Base-by-base conservation (phyloP, 805 yeast species). In the Spathaspora arborariae region DNA sequence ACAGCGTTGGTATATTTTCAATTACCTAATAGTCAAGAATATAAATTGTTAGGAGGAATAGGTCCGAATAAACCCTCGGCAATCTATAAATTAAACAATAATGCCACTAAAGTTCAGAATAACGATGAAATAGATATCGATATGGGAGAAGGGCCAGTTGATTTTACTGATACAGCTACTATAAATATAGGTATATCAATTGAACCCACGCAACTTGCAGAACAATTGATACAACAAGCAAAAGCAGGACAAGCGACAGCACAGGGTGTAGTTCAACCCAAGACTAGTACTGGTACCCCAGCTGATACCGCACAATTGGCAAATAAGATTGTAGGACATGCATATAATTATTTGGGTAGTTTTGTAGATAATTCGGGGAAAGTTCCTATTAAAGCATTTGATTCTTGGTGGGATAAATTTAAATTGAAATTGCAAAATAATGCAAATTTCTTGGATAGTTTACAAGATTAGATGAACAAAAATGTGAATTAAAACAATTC, bases 321-420 rank as follows among this genome's bases (percentile, higher is more conserved):
- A 1, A 88, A 86, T 51, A 88, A 87, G 60, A 89, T 94, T 47
- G 95, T 94, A 18, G 83, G 83, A 34, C 89, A 94, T 64, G 97
- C 97, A 1, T 94, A 92, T 67, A 91, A 94, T 60, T 94, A 79
- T 61, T 66, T 92, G 42, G 82, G 95, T 1, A 88, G 97, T n/a
- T 92, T 91, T 61, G 78, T 89, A 6, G 96, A 89, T 58, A 62
- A 70, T 4, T 72, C 78, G 19, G 96, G 96, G 2, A 88, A 82
- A 55, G 97, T 92, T 2, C 85, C 91, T 2, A 87, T 92, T 59
- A 87, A 84, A 58, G 85, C 82, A 38, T 92, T 92, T 57, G 95
- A 92, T 60, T 84, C 79, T 36, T 92, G 99, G 99, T 88, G 99
- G 99, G 83, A 78, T 53, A 91, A 89, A 65, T 92, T 94, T 67